phyloP scores from a whole-genome alignment of 2,329 filamentous ascomycete species.

The Aspergillus sp. region DNA sequence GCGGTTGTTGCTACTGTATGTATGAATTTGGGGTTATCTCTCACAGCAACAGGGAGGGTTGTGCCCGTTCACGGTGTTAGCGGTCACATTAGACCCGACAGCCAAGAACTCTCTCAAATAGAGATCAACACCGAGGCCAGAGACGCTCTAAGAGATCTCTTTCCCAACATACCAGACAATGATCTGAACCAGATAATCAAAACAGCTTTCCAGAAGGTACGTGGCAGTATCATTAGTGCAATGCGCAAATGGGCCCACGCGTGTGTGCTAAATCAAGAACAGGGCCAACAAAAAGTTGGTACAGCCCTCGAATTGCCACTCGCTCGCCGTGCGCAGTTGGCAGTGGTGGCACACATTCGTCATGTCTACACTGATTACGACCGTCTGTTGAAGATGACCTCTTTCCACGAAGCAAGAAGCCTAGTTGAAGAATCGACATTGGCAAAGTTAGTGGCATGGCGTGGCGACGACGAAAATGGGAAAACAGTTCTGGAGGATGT shows the following conservation, averaged over 20 bases:
- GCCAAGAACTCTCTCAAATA: constrained; percentile 33
- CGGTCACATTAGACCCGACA: constrained; percentile 15
- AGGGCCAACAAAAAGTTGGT: constrained; percentile 53
- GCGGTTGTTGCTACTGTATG: constrained; percentile 54
- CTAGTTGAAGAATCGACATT: constrained; percentile 51
- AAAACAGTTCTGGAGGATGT: constrained; percentile 53
- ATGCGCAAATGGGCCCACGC: constrained; percentile 11
- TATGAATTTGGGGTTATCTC: constrained; percentile 39
- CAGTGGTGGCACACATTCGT: constrained; percentile 56
- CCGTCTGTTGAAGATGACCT: constrained; percentile 46
- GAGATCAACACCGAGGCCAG: constrained; percentile 52
- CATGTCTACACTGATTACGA: constrained; percentile 59
- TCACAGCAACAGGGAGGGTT: constrained; percentile 43
- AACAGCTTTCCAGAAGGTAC: constrained; percentile 54
- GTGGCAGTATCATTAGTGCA: neutral
- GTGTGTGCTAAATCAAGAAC: constrained; percentile 16
- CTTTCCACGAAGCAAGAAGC: constrained; percentile 50
- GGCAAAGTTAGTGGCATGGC: constrained; percentile 55
- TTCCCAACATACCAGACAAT: constrained; percentile 55
- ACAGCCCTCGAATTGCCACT: constrained; percentile 49
- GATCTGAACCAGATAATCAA: constrained; percentile 53
- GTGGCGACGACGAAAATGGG: constrained; percentile 52
- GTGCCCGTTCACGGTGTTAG: constrained; percentile 30
- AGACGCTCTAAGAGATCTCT: constrained; percentile 55
- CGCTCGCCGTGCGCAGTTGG: constrained; percentile 53